phyloP scores from a whole-genome alignment of 208 protist species.

The Trypanosoma mega region DNA sequence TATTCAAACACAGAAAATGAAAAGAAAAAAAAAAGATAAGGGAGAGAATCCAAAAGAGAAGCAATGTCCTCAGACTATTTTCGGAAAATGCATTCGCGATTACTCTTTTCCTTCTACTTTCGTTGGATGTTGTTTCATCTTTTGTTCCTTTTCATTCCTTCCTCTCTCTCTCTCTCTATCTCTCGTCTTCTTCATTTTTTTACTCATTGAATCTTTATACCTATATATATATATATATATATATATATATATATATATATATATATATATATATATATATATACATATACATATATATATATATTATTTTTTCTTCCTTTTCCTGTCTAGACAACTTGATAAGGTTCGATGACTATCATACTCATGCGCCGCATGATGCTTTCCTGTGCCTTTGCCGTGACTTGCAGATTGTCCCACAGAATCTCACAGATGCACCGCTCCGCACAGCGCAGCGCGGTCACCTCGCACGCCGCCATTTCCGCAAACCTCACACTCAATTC shows the following conservation, averaged over 20 bases:
- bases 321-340: too few relatives aligned
- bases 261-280: conserved; percentile 1
- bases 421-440: conserved; percentile 42
- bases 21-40: conserved; percentile 16
- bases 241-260: conserved; percentile 2
- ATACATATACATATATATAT: conserved; percentile 3
- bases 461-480: conserved; percentile 18
- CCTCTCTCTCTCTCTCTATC: too few relatives aligned
- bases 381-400: conserved; percentile 26
- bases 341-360: conserved; percentile 6
- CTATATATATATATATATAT: conserved; percentile 3
- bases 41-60: too few relatives aligned
- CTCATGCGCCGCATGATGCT: conserved; percentile 33
- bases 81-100: too few relatives aligned
- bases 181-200: too few relatives aligned
- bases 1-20: conserved; percentile 2
- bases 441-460: conserved; percentile 28
- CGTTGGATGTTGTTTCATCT: too few relatives aligned
- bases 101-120: too few relatives aligned
- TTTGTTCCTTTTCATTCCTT: too few relatives aligned
- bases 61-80: too few relatives aligned
- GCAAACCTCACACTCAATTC: conserved; percentile 1
- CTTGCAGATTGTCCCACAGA: conserved; percentile 30
- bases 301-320: too few relatives aligned
- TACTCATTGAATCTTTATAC: too few relatives aligned